Base-by-base conservation (phyloP, 176 grass and related monocot genomes). In the Oryza rufipogon region DNA sequence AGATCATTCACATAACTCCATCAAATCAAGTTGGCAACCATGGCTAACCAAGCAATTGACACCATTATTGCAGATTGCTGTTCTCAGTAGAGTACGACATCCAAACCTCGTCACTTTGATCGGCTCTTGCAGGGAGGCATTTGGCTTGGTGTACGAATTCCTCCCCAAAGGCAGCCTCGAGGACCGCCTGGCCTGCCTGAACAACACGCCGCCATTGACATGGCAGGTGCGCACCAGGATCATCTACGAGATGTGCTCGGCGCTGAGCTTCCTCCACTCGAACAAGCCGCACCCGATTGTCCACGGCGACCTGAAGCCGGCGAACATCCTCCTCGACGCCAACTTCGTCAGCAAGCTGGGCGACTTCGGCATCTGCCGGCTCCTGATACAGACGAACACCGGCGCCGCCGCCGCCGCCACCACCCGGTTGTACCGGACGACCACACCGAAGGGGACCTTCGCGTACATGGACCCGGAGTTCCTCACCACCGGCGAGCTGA, bases 51-150 rank as follows among this genome's bases (percentile, higher is more conserved):
- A 56, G 25, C 23, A 85, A 39, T 52, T 41, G n/a, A 54, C n/a
- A 58, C 28, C 56, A 70, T 19, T 56, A 6, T 19, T 80, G 74
- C 80, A 94, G 89, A 70, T 91, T 73, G 71, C 71, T 34, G 81
- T 94, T 15, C 83, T 91, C 6, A 80, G 75, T 68, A 91, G 85
- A 75, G 83, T 85, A 30, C 76, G 92, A 76, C 92, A 94, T 49
- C 89, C 92, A n/a, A 94, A 91, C 58, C 80, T 94, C 36, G 73
- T 91, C 33, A 85, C 81, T 23, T 84, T 94, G 33, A 87, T 94
- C 17, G 89, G 92, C 19, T 41, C 86, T 22, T 94, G 89, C 76
- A 49, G 30, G 6, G 92, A 94, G 74, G 80, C 75, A 11, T 85
- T 11, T 11, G 89, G 79, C 9, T 56, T 93, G 41, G 68, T 90